Evolutionary conservation across 805 yeast species (phyloP).

Genomic region (Teunomyces cretensis): DNA sequence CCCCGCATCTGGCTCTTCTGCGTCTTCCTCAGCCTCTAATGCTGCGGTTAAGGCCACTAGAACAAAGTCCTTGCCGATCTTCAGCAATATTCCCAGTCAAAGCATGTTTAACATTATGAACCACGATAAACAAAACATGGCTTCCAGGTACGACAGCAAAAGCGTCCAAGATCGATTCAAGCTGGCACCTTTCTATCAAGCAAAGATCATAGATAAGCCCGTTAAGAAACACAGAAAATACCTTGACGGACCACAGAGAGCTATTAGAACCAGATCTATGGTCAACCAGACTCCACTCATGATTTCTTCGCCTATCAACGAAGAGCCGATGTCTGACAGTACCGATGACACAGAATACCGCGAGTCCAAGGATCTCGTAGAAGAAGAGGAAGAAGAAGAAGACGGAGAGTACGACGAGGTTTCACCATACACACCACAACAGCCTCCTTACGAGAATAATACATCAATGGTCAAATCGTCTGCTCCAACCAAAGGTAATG

Average conservation of each 20-base stretch:
- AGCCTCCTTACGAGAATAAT: slow-evolving; percentile 33
- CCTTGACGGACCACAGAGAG: slow-evolving; percentile 29
- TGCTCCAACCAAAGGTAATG: slow-evolving; percentile 6
- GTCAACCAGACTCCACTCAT: slow-evolving; percentile 30
- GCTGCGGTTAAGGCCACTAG: slow-evolving; percentile 42
- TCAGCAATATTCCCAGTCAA: slow-evolving; percentile 38
- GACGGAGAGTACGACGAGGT: slow-evolving; percentile 23
- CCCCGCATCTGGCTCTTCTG: slow-evolving; percentile 6
- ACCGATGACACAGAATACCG: slow-evolving; percentile 42
- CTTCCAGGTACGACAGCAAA: slow-evolving; percentile 40
- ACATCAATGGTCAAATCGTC: slow-evolving; percentile 7
- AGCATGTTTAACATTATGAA: slow-evolving; percentile 41
- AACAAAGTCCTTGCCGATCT: slow-evolving; percentile 43
- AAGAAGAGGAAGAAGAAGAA: slow-evolving; percentile 26
- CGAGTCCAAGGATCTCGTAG: slow-evolving; percentile 17
- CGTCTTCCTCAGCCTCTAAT: slow-evolving; percentile 7
- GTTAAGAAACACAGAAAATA: slow-evolving; percentile 22
- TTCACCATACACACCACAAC: slow-evolving; percentile 43
- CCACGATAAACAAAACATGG: slow-evolving; percentile 38
- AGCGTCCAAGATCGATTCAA: slow-evolving; percentile 44
- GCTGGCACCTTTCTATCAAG: slow-evolving; percentile 45
- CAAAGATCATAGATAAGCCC: slow-evolving; percentile 42
- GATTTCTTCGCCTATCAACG: slow-evolving; percentile 43
- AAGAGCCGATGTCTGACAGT: slow-evolving; percentile 33
- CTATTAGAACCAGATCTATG: slow-evolving; percentile 45